phyloP scores from a whole-genome alignment of 306 rosid species.

The Ormosia semicastrata region DNA sequence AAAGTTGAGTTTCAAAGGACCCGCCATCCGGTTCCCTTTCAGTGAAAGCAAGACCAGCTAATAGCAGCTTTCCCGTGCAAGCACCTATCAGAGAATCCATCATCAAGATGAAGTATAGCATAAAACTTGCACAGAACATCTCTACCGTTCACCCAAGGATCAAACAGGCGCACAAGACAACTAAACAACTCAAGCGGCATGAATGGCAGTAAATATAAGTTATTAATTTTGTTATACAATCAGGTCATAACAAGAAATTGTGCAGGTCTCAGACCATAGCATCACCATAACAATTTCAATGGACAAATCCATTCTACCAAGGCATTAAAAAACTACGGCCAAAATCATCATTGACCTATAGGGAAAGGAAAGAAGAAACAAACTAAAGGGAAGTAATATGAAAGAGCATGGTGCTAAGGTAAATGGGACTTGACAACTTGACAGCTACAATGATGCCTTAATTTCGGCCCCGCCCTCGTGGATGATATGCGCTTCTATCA shows the following conservation, averaged over 20 bases:
- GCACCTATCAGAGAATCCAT: neutral
- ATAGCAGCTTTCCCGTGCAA: neutral
- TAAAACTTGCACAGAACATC: neutral
- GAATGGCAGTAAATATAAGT: neutral
- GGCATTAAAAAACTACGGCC: neutral
- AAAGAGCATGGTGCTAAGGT: neutral
- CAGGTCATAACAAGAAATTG: neutral
- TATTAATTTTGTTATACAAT: neutral
- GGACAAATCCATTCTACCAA: neutral
- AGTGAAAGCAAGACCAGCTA: neutral
- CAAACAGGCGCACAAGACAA: neutral
- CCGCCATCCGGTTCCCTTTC: neutral
- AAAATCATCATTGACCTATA: neutral
- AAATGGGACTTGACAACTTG: neutral
- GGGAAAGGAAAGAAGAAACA: neutral
- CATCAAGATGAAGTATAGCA: neutral
- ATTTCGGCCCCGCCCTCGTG: conserved; percentile 32
- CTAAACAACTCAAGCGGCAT: neutral
- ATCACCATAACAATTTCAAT: neutral
- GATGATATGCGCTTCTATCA: conserved; percentile 15
- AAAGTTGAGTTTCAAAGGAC: neutral
- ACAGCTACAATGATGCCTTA: conserved; percentile 1
- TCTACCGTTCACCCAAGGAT: neutral
- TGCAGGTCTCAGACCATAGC: conserved; percentile 7
- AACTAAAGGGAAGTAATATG: neutral